These are phyloP conservation scores for Euryodendron excelsum DNA, from an alignment of 148 eudicot species.

Conservation along the genomic window DNA sequence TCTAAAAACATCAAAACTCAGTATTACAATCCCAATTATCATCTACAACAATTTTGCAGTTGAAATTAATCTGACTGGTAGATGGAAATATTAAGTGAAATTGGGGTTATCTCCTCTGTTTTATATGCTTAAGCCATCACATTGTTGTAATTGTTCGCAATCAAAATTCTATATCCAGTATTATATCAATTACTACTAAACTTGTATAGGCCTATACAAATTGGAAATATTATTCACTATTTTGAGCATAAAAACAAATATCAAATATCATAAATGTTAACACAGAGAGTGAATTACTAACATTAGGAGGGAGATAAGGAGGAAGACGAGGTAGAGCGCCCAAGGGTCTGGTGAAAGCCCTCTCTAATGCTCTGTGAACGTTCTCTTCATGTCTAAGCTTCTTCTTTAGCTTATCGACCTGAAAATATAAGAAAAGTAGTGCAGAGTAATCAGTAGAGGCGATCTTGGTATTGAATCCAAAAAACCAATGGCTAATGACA, in stretches of 20 bases:
- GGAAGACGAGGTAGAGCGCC: constrained; percentile 86
- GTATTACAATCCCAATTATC: background rate
- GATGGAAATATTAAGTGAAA: background rate
- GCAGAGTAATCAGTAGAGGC: background rate
- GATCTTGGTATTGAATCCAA: background rate
- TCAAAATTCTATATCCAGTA: background rate
- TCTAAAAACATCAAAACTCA: constrained; percentile 33
- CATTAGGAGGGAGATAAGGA: constrained; percentile 70
- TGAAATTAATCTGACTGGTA: background rate
- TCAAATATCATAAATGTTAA: background rate
- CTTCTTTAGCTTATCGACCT: constrained; percentile 81
- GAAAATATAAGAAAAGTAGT: constrained; percentile 8
- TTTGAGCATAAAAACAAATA: background rate
- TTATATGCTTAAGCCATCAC: background rate
- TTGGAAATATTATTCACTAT: background rate
- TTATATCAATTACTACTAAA: background rate
- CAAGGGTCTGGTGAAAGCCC: constrained; percentile 74
- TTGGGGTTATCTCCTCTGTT: background rate
- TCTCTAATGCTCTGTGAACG: constrained; percentile 71
- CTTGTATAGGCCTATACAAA: background rate
- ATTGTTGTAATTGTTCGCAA: background rate
- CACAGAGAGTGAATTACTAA: constrained; percentile 27
- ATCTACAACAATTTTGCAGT: background rate
- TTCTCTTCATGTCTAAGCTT: constrained; percentile 76
- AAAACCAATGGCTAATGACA: background rate